Conservation (phyloP, 1,139 yeast genomes). For the Zygosaccharomyces pseudobailii region DNA sequence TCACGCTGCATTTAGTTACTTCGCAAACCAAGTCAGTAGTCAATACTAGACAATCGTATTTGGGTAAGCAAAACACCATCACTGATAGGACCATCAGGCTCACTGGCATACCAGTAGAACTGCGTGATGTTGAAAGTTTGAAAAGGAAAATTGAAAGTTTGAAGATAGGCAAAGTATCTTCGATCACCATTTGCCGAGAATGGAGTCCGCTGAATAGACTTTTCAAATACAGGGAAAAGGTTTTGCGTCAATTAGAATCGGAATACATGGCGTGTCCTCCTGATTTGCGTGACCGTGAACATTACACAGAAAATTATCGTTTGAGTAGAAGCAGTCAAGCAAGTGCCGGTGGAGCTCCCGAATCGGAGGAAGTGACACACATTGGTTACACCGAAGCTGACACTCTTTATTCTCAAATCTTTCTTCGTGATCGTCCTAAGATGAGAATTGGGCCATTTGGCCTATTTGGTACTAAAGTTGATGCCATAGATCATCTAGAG, state of each 20-base stretch:
- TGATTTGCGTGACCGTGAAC: conserved; percentile 21
- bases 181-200: conserved; percentile 74
- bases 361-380: conserved; percentile 5
- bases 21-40: conserved; percentile 70
- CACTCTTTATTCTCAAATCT: conserved; percentile 25
- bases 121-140: conserved; percentile 64
- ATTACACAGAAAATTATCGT: conserved; percentile 24
- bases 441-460: conserved; percentile 50
- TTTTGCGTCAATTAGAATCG: conserved; percentile 57
- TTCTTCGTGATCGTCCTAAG: conserved; percentile 43
- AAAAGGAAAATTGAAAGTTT: conserved; percentile 70
- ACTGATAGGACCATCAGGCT: conserved; percentile 88
- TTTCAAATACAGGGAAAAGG: conserved; percentile 51
- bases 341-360: conserved; percentile 1
- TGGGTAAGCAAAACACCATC: conserved; percentile 84
- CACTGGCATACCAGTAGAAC: conserved; percentile 84
- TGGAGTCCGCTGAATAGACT: conserved; percentile 71
- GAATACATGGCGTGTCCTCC: conserved; percentile 68
- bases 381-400: conserved; percentile 30
- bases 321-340: conserved; percentile 15
- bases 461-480: conserved; percentile 51
- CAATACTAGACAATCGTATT: conserved; percentile 68
- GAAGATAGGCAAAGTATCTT: conserved; percentile 74
- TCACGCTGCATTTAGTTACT: conserved; percentile 59
- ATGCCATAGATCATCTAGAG: conserved; percentile 60